Evolutionary conservation across 495 filamentous ascomycete species (phyloP).

Genomic region (Penicillium psychrofluorescens): DNA sequence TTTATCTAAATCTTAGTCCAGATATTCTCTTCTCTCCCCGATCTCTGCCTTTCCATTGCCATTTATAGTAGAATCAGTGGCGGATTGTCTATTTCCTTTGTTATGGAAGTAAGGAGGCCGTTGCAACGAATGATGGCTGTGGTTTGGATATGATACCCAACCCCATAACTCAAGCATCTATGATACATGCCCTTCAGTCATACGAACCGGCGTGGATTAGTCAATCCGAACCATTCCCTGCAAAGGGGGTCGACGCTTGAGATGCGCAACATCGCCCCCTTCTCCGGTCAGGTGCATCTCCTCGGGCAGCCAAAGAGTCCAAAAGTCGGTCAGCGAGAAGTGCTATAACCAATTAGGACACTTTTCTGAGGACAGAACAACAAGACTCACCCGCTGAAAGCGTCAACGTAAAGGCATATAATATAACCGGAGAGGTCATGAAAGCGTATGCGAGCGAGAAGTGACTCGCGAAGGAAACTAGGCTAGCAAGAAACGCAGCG

Average conservation of each 20-base stretch:
- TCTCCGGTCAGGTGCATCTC: constrained; percentile 23
- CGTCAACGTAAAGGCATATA: constrained; percentile 33
- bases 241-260: constrained; percentile 2
- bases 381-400: constrained; percentile 28
- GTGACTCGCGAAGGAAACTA: constrained; percentile 22
- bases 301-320: constrained; percentile 18
- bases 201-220: not conserved
- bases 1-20: not conserved
- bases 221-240: constrained; percentile 3
- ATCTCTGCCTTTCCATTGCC: too few relatives aligned
- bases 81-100: too few relatives aligned
- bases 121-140: too few relatives aligned
- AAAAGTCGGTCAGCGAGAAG: constrained; percentile 39
- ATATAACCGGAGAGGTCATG: constrained; percentile 36
- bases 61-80: too few relatives aligned
- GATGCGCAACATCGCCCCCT: constrained; percentile 17
- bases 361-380: not conserved
- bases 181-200: not conserved
- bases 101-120: too few relatives aligned
- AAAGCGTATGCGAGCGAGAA: constrained; percentile 31
- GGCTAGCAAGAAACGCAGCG: constrained; percentile 20
- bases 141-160: too few relatives aligned
- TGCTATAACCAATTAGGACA: constrained; percentile 14
- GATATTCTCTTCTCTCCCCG: too few relatives aligned
- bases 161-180: too few relatives aligned